Evolutionary conservation across 352 stramenopile genomes (phyloP), one percentile per base, ranked within the genome.

Genomic region (Globisporangium spiculum): DNA sequence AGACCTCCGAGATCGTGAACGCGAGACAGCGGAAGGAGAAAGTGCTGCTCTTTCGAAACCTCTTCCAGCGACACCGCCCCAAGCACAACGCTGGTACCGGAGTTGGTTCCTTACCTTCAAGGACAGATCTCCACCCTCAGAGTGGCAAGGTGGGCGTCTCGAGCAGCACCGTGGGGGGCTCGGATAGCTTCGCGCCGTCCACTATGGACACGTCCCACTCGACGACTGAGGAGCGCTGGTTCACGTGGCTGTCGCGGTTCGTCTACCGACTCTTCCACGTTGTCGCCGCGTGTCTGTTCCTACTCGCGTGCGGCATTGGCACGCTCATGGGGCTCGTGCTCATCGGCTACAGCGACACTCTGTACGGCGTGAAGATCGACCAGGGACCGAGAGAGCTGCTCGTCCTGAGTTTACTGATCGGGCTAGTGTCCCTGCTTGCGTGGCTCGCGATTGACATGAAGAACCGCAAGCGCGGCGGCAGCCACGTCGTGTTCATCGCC

Each of bases 211-310:
- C 65, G 0, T 70, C 66, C 0, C 84, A 89, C 50, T 65, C 77
- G 1, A 94, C 86, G 36, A 90, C 86, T 1, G 86, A 94, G 59
- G 86, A 94, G 67, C 81, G 84, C 18, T 94, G 85, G 81, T 92
- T 88, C 67, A 77, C 78, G 48, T 94, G 84, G 84, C 73, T 90
- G 7, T 59, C 71, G 30, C 77, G 75, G 3, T 89, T 88, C 26
- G 65, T 81, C 7, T 72, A 84, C 7, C 65, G 70, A 24, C 59
- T 81, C 10, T 90, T 79, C 52, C 74, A 78, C 30, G 30, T 71
- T 1, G 67, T 75, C 22, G 71, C 60, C 1, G 60, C 72, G 6
- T 3, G 76, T 7, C 63, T 90, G 24, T 88, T 92, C 41, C 41
- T 89, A 9, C 67, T 78, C 52, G 81, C 71, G 3, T 81, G 72